Evolutionary conservation across 2,329 filamentous ascomycete genomes (phyloP).

Genomic region (Ascochyta clinopodiicola): DNA sequence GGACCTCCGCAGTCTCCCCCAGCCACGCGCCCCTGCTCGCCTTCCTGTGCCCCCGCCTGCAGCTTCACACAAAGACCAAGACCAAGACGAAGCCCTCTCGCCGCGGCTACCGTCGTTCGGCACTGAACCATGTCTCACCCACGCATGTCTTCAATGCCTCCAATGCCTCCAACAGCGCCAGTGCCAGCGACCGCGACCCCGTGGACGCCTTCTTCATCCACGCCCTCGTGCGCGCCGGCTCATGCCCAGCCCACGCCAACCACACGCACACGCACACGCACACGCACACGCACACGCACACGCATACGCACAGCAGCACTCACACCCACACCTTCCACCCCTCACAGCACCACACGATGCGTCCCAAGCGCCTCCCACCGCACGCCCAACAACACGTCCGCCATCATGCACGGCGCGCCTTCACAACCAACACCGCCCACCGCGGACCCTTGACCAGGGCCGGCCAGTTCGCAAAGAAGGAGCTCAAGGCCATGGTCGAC

Average conservation of each 20-base stretch:
- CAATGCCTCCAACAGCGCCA: too few species aligned
- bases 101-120: conserved; percentile 30
- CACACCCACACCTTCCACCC: conserved; percentile 10
- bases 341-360: conserved; percentile 3
- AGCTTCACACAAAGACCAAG: not conserved
- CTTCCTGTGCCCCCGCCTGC: conserved; percentile 41
- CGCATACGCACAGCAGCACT: too few species aligned
- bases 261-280: conserved; percentile 27
- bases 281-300: too few species aligned
- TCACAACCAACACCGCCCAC: conserved; percentile 13
- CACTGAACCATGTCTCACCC: conserved; percentile 21
- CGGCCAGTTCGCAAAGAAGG: conserved; percentile 48
- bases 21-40: conserved; percentile 35
- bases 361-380: not conserved
- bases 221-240: conserved; percentile 60
- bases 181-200: conserved; percentile 27
- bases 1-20: conserved; percentile 58
- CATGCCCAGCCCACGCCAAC: conserved; percentile 58
- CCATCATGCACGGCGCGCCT: conserved; percentile 12
- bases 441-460: conserved; percentile 31
- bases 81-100: not conserved
- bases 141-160: conserved; percentile 23
- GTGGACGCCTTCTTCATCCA: conserved; percentile 62
- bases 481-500: conserved; percentile 57
- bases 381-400: conserved; percentile 1